These are phyloP conservation scores for Aspergillus haitiensis DNA, from an alignment of 495 filamentous ascomycete genomes.

Conservation along the genomic window DNA sequence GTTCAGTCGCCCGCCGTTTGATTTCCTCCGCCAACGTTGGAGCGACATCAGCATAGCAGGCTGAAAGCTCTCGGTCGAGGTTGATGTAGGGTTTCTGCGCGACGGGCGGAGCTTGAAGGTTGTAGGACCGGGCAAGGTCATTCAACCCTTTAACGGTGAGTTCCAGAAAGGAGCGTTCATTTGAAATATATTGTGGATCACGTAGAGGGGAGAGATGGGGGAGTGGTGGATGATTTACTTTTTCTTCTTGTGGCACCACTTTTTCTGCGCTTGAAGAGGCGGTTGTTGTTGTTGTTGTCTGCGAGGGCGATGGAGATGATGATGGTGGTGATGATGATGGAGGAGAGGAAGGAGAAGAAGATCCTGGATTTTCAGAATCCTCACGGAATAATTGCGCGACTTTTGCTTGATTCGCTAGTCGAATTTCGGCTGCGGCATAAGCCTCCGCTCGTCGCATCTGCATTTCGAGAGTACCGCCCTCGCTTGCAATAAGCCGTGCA, in stretches of 20 bases:
- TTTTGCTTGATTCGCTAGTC: slow-evolving; percentile 45
- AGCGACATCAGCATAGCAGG: slow-evolving; percentile 84
- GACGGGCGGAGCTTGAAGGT: slow-evolving; percentile 86
- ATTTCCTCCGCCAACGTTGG: slow-evolving; percentile 72
- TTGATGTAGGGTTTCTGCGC: slow-evolving; percentile 93
- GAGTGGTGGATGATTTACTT: slow-evolving; percentile 25
- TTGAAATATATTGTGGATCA: slow-evolving; percentile 55
- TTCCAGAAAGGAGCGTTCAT: slow-evolving; percentile 74
- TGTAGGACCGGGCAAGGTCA: slow-evolving; percentile 79
- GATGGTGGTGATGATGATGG: background rate
- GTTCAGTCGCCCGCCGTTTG: slow-evolving; percentile 60
- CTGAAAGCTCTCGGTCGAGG: slow-evolving; percentile 76
- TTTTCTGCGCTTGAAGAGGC: slow-evolving; percentile 7
- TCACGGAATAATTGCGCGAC: slow-evolving; percentile 46
- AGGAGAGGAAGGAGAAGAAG: background rate
- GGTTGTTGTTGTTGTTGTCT: background rate
- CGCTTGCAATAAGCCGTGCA: slow-evolving; percentile 73
- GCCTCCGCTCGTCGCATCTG: slow-evolving; percentile 71
- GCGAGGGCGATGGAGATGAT: no score
- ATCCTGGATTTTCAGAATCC: slow-evolving; percentile 8
- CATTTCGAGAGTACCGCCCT: slow-evolving; percentile 72
- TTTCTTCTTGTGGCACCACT: slow-evolving; percentile 9
- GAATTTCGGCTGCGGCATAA: slow-evolving; percentile 72
- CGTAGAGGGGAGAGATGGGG: slow-evolving; percentile 44
- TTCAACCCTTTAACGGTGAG: slow-evolving; percentile 82